Base-by-base conservation (phyloP, 495 filamentous ascomycete species). In the Tuber aestivum region DNA sequence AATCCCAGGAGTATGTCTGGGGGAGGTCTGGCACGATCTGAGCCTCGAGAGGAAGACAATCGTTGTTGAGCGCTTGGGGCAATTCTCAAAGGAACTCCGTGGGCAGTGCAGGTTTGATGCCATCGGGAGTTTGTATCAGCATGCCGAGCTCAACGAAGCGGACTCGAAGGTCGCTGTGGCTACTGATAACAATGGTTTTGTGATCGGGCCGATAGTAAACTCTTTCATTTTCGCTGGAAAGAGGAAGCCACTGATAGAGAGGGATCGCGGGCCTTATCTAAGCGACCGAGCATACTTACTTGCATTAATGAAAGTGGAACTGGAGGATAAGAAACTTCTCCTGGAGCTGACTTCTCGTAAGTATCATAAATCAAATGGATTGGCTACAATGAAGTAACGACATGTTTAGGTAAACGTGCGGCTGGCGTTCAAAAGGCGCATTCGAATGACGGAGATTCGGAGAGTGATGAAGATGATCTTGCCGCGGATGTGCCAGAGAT, bases 21-120 rank as follows among this genome's bases (percentile, higher is more conserved):
- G 79, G 44, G 76, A 85, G 23, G 75, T 83, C 44, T 90, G 87
- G 87, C 56, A 78, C 0, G 79, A 76, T 2, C 83, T 86, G 81
- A 68, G 81, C 9, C 76, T 83, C 74, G 78, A 75, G 4, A 77
- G 78, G 20, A 87, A 89, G 74, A 79, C 83, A 65, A 76, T 74
- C 0, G 74, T 88, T 38, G 81, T 85, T n/a, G 79, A 81, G 37
- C 82, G 83, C 38, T 61, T 86, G 9, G 87, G 85, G 35, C 84
- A 82, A 16, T 85, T 83, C 45, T 82, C 75, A 41, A 78, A 73
- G 75, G 77, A 82, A 73, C 75, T 82, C 10, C 84, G 77, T 72
- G 69, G 48, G 72, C 79, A n/a, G 65, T 79, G 76, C 20, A 85
- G 85, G 73, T 78, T 79, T 23, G 77, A 82, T 0, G 70, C 69